Conservation (phyloP, 179 eudicot species). For the Silene vulgaris region DNA sequence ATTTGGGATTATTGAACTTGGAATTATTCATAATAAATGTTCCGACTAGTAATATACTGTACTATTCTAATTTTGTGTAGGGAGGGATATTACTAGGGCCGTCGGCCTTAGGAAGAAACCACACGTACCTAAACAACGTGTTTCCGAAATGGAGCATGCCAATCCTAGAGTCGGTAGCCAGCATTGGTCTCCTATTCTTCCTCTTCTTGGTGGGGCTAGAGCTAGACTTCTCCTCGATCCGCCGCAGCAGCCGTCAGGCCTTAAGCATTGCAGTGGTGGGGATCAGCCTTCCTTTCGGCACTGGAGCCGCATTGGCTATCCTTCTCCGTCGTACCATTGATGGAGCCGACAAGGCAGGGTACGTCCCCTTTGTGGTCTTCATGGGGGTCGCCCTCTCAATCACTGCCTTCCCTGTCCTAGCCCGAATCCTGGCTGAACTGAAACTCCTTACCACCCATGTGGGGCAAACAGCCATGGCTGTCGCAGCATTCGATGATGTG, state of each 20-base stretch:
- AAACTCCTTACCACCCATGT: slow-evolving; percentile 34
- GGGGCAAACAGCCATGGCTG: slow-evolving; percentile 48
- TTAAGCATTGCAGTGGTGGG: slow-evolving; percentile 33
- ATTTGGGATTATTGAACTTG: too few species aligned
- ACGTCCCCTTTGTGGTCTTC: slow-evolving; percentile 28
- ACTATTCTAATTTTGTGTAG: slow-evolving; percentile 14
- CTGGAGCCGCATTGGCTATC: slow-evolving; percentile 26
- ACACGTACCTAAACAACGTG: slow-evolving; percentile 19
- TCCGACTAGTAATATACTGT: too few species aligned
- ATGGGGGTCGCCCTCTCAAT: slow-evolving; percentile 38
- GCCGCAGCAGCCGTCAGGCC: slow-evolving; percentile 22
- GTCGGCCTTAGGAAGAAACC: slow-evolving; percentile 34
- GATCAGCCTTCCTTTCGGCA: slow-evolving; percentile 29
- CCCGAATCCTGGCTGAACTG: slow-evolving; percentile 37
- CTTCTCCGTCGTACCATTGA: slow-evolving; percentile 23
- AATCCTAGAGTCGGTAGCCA: slow-evolving; percentile 35
- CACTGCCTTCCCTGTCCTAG: slow-evolving; percentile 39
- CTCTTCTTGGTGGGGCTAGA: slow-evolving; percentile 40
- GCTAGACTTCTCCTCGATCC: slow-evolving; percentile 31
- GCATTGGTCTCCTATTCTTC: slow-evolving; percentile 42
- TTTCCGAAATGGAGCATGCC: slow-evolving; percentile 40
- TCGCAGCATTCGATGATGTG: slow-evolving; percentile 54
- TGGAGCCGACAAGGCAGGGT: slow-evolving; percentile 21
- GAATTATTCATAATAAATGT: too few species aligned
- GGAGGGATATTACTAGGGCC: slow-evolving; percentile 40